Percentiles rank a stretch among this genome's conserved stretches.
Evolutionary conservation across 306 rosid genomes (phyloP).

Genomic region (Sindora glabra): DNA sequence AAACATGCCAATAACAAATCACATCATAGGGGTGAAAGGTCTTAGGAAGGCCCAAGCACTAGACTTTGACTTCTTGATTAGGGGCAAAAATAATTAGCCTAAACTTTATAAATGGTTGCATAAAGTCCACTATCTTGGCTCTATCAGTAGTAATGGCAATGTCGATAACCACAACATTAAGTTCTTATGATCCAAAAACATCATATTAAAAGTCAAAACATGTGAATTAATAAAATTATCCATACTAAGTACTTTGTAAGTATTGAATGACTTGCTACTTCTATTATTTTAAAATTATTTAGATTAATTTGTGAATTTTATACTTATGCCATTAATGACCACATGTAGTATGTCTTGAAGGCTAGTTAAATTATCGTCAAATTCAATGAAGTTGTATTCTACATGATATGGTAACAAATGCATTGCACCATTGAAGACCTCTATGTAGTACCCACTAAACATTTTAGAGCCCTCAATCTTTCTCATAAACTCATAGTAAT

Average conservation of each 20-base stretch:
- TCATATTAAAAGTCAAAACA: no score
- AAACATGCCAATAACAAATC: conserved; percentile 37
- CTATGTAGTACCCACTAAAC: conserved; percentile 46
- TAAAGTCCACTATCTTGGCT: conserved; percentile 55
- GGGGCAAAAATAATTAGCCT: conserved; percentile 49
- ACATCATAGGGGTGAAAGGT: conserved; percentile 41
- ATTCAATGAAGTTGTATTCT: conserved; percentile 27
- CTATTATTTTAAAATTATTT: no score
- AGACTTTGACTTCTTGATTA: conserved; percentile 25
- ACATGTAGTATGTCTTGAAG: conserved; percentile 41
- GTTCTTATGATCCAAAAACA: conserved; percentile 15
- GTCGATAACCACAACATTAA: conserved; percentile 51
- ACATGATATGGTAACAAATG: conserved; percentile 44
- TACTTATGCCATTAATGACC: conserved; percentile 44
- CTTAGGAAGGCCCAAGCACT: conserved; percentile 48
- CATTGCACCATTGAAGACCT: conserved; percentile 45
- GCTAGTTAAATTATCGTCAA: conserved; percentile 36
- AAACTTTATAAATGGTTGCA: conserved; percentile 51
- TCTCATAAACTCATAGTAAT: conserved; percentile 37
- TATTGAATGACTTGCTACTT: no score
- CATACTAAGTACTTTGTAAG: no score
- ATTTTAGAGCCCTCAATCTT: conserved; percentile 20
- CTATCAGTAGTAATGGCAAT: conserved; percentile 45
- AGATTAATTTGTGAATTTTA: no score
- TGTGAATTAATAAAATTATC: no score